Evolutionary conservation across 768 basidiomycete genomes (phyloP), one percentile per base, ranked within the genome.

Genomic region (Chlorophyllum brunneum): DNA sequence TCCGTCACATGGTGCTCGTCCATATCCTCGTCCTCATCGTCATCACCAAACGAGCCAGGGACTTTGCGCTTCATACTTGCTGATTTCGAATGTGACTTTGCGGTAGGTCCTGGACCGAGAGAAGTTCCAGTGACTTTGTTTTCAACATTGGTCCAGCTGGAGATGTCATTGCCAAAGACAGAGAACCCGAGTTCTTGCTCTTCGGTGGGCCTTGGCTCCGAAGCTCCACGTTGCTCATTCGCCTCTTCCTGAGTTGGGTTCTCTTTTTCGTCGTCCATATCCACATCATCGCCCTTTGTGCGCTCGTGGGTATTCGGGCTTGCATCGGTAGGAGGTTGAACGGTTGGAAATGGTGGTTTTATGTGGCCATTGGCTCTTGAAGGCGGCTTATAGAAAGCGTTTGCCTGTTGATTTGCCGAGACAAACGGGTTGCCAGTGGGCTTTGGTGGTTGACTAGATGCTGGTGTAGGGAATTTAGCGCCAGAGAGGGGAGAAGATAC

Each of bases 341-440:
- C 15, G 11, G 27, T 58, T 27, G 60, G 68, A 48, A 67, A 68
- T 0, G 62, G 56, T 10, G 65, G 63, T 54, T 72, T 72, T n/a
- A 70, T 15, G 57, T 58, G 54, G 60, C 63, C 1, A 63, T 48
- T 9, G 66, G 57, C 3, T 80, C 76, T 0, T 82, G 84, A 31
- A 76, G 72, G 60, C 29, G 51, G 51, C 10, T 33, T 53, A 40
- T 81, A 88, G 62, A 88, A 88, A 3, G 86, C 86, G 56, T 88
- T 88, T 20, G 71, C 74, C 7, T 76, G 73, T 27, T 70, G 71
- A 44, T 75, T 76, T 1, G 85, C 83, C 1, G 76, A 73, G 5
- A 74, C 71, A 50, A 83, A 80, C 2, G 60, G 46, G 23, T 62
- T 58, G 10, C 49, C 53, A 7, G 56, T 63, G 63, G 48, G 64